Evolutionary conservation across 129 eudicot genomes (phyloP).

Genomic region (Scalesia atractyloides): DNA sequence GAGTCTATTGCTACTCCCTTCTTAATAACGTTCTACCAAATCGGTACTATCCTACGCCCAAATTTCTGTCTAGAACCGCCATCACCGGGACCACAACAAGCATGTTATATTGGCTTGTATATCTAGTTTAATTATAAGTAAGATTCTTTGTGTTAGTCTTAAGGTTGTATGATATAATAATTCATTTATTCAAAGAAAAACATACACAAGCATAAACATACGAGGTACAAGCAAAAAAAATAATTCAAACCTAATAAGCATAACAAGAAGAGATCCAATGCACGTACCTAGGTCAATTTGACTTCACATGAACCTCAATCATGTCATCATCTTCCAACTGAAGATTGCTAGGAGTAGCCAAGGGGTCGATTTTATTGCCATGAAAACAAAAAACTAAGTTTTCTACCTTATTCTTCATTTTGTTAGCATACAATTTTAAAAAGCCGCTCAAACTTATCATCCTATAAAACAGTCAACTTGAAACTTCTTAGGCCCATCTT

Average conservation of each 20-base stretch:
- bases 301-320: slow-evolving; percentile 76
- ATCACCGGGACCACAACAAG: too few relatives aligned
- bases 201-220: not conserved
- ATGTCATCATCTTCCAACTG: slow-evolving; percentile 84
- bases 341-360: slow-evolving; percentile 72
- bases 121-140: too few relatives aligned
- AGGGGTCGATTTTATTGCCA: slow-evolving; percentile 78
- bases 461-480: slow-evolving; percentile 64
- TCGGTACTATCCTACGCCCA: too few relatives aligned
- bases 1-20: too few relatives aligned
- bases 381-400: slow-evolving; percentile 69
- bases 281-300: slow-evolving; percentile 55
- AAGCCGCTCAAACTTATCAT: slow-evolving; percentile 80
- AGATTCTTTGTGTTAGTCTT: not conserved
- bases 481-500: slow-evolving; percentile 58
- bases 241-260: slow-evolving; percentile 7
- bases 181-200: not conserved
- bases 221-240: not conserved
- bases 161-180: not conserved
- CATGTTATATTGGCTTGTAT: too few relatives aligned
- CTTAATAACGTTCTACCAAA: too few relatives aligned
- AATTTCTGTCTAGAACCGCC: too few relatives aligned
- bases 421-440: slow-evolving; percentile 73
- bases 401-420: slow-evolving; percentile 49
- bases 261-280: not conserved